Evolutionary conservation across 1,284 basidiomycete species (phyloP), one percentile per base, ranked within the genome.

Genomic region (Naganishia cerealis): DNA sequence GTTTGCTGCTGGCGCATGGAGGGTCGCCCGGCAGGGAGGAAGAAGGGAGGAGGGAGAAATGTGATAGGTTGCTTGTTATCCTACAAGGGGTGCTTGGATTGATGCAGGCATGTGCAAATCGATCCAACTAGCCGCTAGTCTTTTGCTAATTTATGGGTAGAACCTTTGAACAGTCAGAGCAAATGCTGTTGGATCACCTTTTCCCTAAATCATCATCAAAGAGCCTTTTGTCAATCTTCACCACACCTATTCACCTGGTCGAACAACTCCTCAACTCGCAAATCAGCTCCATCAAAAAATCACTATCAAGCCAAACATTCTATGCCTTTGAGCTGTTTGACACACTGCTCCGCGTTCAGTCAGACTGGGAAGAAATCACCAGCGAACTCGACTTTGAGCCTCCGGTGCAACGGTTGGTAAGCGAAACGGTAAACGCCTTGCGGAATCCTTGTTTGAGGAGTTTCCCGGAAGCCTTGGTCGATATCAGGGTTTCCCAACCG

Each of bases 381-480:
- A 61, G 63, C n/a, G 72, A 74, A 54, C 76, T 76, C 58, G 65
- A 75, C 15, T 63, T 26, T 21, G 67, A 68, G 18, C 26, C 39
- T 33, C n/a, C 54, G 33, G 39, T 57, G 3, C n/a, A 24, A n/a
- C 29, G n/a, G 33, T 40, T 66, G 24, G 24, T 71, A 2, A 63
- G 9, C 9, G 67, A 68, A 21, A 42, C 56, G 15, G 36, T 63
- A 26, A 58, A 36, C 24, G 50, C 56, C n/a, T 36, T 68, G 0
- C 50, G 70, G n/a, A 46, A 63, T 13, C 50, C 55, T 21, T 71
- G 70, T 55, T 50, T 68, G 43, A 73, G 80, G 16, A 77, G 76
- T n/a, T 81, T 80, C 76, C 79, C 80, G 15, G 79, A 80, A 66
- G 67, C 76, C 1, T 70, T 80, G 18, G 78, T 79, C 12, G 80